Conservation (phyloP, 805 yeast genomes). For the Suhomyces kilbournensis region DNA sequence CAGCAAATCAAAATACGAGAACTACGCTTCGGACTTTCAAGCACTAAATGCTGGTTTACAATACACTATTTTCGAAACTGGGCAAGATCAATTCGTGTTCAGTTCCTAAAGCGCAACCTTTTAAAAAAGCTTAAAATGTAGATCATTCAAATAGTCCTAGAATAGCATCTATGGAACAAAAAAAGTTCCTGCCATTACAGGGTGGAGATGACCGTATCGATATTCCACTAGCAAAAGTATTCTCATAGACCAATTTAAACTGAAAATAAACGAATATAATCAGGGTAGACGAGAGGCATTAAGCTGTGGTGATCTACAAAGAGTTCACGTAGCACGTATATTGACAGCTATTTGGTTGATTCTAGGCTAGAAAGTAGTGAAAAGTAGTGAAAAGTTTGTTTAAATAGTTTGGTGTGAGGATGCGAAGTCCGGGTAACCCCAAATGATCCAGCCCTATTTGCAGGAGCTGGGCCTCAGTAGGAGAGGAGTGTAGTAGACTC, state of each 20-base stretch:
- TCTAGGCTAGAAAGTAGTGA: no score
- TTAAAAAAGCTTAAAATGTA: constrained; percentile 11
- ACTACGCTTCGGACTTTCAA: constrained; percentile 2
- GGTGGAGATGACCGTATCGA: constrained; percentile 46
- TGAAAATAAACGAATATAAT: constrained; percentile 46
- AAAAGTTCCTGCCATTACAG: constrained; percentile 19
- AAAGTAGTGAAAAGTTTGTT: neutral
- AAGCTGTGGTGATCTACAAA: constrained; percentile 34
- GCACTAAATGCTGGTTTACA: neutral
- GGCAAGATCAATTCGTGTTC: neutral
- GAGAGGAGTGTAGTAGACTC: neutral
- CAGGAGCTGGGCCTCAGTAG: neutral
- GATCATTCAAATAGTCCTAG: constrained; percentile 34
- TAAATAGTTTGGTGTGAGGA: neutral
- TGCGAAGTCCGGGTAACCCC: neutral
- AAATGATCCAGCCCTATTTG: neutral
- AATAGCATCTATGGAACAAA: constrained; percentile 7
- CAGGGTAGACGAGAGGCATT: constrained; percentile 49
- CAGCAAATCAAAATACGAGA: constrained; percentile 1
- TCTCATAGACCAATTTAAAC: constrained; percentile 46
- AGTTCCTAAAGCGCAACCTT: no score
- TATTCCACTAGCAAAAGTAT: constrained; percentile 46
- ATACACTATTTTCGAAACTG: constrained; percentile 2
- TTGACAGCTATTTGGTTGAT: neutral
- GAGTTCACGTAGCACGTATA: constrained; percentile 1